Evolutionary conservation across 495 filamentous ascomycete genomes (phyloP), one percentile per base, ranked within the genome.

Genomic region (Penicillium cosmopolitanum): DNA sequence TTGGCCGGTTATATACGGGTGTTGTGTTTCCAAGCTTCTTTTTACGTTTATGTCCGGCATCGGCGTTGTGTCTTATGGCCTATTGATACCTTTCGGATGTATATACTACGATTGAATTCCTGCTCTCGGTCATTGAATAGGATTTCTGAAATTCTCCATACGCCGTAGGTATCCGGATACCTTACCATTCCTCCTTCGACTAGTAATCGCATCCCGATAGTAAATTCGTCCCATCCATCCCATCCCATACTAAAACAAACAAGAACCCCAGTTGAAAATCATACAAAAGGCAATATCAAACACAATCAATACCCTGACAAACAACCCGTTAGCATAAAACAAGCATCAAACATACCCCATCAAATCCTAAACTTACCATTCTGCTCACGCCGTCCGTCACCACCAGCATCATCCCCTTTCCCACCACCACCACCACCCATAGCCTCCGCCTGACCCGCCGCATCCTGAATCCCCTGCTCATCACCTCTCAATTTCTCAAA

Each of bases 401-500:
- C 69, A 21, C 50, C 63, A 33, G 63, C 53, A 58, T 62, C 66
- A 64, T 51, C 59, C 21, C 58, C 58, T 28, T 53, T 64, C 34
- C 53, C 53, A 65, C 51, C 59, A 25, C 57, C 57, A 36, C 53
- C 64, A 43, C 55, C 51, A 61, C 56, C 52, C 15, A 54, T 59
- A 42, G 64, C 53, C 62, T 70, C 74, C 8, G 74, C 70, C 34
- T 72, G 68, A 12, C 70, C 69, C 15, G 74, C 75, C 23, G 77
- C 80, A 64, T 80, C 78, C 54, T 66, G 66, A 38, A 87, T 83
- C 6, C 69, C 84, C 51, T 79, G 70, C 21, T 91, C 90, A 78
- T 97, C 95, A 50, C 94, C 95, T 58, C 95, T 82, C 61, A 98
- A 70, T 73, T 92, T 92, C 55, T 92, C 95, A 82, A 98, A 98